Conservation (phyloP, 2,329 filamentous ascomycete genomes). For the Podosphaera fusca region DNA sequence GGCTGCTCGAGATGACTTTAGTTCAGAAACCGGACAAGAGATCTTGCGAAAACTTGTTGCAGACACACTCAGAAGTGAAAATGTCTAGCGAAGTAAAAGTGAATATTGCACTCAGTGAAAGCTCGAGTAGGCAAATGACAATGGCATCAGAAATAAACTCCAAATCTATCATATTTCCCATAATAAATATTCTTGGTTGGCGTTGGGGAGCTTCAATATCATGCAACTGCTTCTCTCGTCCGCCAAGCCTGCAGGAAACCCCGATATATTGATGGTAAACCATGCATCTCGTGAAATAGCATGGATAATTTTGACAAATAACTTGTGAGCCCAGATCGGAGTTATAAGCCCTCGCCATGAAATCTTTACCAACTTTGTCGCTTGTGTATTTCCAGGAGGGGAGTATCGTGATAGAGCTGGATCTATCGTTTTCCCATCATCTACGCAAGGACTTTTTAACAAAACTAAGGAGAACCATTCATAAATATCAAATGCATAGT, state of each 20-base stretch:
- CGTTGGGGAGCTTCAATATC: constrained; percentile 27
- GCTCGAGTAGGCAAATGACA: constrained; percentile 36
- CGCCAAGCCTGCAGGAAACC: constrained; percentile 24
- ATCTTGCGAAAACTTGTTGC: constrained; percentile 58
- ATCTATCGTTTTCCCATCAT: constrained; percentile 34
- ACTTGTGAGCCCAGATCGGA: constrained; percentile 26
- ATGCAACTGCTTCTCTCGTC: constrained; percentile 27
- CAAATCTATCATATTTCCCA: constrained; percentile 29
- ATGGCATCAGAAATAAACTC: constrained; percentile 37
- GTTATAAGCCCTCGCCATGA: constrained; percentile 37
- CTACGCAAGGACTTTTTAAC: constrained; percentile 40
- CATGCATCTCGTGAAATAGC: constrained; percentile 24
- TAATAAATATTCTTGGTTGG: constrained; percentile 30
- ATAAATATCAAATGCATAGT: constrained; percentile 38
- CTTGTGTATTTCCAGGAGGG: constrained; percentile 21
- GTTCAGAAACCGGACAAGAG: constrained; percentile 56
- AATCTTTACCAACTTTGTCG: constrained; percentile 22
- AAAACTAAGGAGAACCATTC: constrained; percentile 54
- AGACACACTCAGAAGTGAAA: constrained; percentile 50
- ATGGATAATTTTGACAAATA: constrained; percentile 24
- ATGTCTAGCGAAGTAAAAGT: constrained; percentile 37
- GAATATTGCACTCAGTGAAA: constrained; percentile 28
- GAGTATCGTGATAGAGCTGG: constrained; percentile 45
- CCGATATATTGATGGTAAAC: constrained; percentile 30
- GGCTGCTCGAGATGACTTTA: constrained; percentile 61